Percentiles rank a stretch among this genome's conserved stretches.
Evolutionary conservation across 768 basidiomycete species (phyloP).

Genomic region (Podaxis carcinomalis): DNA sequence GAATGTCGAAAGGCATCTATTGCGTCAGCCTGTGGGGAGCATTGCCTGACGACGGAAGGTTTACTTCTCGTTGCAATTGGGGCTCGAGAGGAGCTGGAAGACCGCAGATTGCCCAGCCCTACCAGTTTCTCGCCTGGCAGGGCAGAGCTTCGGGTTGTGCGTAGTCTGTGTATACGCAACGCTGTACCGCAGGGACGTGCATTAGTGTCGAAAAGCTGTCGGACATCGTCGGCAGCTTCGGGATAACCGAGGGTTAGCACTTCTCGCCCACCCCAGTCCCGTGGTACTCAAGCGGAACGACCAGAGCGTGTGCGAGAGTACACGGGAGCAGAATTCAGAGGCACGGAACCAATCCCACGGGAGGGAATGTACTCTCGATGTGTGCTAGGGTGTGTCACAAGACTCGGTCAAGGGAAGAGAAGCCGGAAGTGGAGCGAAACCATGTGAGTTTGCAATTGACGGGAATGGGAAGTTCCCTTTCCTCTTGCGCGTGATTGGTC

Average conservation of each 20-base stretch:
- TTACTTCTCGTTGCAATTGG: too few species aligned
- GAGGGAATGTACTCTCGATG: background rate
- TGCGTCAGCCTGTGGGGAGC: too few species aligned
- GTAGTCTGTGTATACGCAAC: background rate
- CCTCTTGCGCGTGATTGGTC: too few species aligned
- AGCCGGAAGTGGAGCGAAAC: background rate
- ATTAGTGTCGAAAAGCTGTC: background rate
- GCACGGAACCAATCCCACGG: background rate
- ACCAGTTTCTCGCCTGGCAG: background rate
- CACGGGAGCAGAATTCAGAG: background rate
- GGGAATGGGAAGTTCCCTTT: too few species aligned
- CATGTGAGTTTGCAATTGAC: background rate
- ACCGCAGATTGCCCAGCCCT: too few species aligned
- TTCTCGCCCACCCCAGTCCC: background rate
- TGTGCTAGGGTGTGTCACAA: too few species aligned
- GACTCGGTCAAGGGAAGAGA: background rate
- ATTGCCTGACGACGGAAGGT: too few species aligned
- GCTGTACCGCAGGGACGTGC: too few species aligned
- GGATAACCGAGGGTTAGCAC: background rate
- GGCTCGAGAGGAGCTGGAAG: too few species aligned
- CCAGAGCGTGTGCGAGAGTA: background rate
- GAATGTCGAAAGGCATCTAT: too few species aligned
- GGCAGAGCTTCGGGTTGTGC: background rate
- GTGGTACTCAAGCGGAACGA: background rate
- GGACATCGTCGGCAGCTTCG: background rate